Evolutionary conservation across 176 grass and related monocot genomes (phyloP).

Genomic region (Avena sativa): DNA sequence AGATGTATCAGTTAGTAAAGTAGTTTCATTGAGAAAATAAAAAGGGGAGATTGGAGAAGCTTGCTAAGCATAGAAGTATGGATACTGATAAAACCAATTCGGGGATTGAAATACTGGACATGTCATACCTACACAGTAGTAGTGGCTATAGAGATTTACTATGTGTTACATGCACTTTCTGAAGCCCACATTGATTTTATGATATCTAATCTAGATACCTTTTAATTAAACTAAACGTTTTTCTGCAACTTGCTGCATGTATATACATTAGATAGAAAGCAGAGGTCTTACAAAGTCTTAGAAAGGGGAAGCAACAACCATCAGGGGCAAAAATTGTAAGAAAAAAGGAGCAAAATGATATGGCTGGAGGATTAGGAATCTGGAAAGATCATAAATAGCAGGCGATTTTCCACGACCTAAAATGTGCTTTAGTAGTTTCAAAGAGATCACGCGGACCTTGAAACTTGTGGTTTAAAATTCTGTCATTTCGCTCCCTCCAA

Average conservation of each 20-base stretch:
- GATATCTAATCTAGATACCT: too few relatives aligned
- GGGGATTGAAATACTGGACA: conserved; percentile 1
- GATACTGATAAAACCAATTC: conserved; percentile 7
- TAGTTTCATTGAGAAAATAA: conserved; percentile 2
- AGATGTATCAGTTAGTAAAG: not conserved
- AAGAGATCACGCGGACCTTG: not conserved
- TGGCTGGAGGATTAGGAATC: not conserved
- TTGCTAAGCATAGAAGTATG: not conserved
- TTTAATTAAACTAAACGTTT: not conserved
- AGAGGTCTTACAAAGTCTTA: not conserved
- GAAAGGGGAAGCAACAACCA: not conserved
- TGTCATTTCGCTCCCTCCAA: not conserved
- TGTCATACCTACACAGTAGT: too few relatives aligned
- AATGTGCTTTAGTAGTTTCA: not conserved
- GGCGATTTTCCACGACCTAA: not conserved
- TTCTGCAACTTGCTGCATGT: not conserved
- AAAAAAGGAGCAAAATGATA: not conserved
- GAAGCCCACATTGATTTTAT: too few relatives aligned
- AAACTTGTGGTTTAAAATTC: not conserved
- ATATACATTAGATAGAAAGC: not conserved
- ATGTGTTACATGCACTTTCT: too few relatives aligned
- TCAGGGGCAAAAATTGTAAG: not conserved
- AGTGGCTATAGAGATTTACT: too few relatives aligned
- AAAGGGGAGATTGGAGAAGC: not conserved
- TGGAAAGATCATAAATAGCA: not conserved